These are phyloP conservation scores for Monosporascus ibericus DNA, from an alignment of 2,329 filamentous ascomycete genomes.

Conservation along the genomic window DNA sequence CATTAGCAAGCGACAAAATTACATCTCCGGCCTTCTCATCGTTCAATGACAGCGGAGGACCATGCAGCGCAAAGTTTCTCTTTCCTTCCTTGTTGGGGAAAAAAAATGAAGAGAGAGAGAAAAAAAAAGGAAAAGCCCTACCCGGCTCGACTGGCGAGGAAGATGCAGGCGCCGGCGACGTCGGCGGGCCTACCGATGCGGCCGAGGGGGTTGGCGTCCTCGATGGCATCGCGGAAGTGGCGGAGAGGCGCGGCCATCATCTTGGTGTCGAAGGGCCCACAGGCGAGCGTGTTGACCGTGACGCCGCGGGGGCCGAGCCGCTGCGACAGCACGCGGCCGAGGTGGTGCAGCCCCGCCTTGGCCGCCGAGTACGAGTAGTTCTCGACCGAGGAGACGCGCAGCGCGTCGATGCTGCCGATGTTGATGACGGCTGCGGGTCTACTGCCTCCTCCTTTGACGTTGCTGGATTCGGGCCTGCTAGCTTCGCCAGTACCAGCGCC, in stretches of 20 bases:
- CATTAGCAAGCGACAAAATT: constrained; percentile 1
- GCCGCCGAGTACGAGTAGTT: constrained; percentile 55
- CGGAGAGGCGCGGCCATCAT: constrained; percentile 61
- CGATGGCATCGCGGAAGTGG: constrained; percentile 47
- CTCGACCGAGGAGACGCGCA: constrained; percentile 52
- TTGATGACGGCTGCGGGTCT: constrained; percentile 56
- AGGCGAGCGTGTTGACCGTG: constrained; percentile 64
- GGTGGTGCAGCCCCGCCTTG: constrained; percentile 61
- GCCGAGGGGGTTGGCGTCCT: constrained; percentile 54
- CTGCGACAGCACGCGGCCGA: constrained; percentile 52
- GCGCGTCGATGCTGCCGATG: constrained; percentile 58
- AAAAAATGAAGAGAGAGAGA: neutral
- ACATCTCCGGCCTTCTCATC: too few relatives aligned
- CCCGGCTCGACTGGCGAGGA: constrained; percentile 62
- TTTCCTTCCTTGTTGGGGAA: neutral
- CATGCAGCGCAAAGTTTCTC: neutral
- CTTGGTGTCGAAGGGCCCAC: constrained; percentile 63
- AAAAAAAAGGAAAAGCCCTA: constrained; percentile 18
- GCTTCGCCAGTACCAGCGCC: neutral
- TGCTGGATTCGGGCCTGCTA: constrained; percentile 9
- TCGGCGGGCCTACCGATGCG: constrained; percentile 63
- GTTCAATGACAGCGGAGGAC: too few relatives aligned
- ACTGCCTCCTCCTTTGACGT: constrained; percentile 26
- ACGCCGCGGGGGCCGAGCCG: constrained; percentile 55
- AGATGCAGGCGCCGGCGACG: constrained; percentile 66